Evolutionary conservation across 1,139 yeast genomes (phyloP).

Genomic region (Suhomyces coccinellae): DNA sequence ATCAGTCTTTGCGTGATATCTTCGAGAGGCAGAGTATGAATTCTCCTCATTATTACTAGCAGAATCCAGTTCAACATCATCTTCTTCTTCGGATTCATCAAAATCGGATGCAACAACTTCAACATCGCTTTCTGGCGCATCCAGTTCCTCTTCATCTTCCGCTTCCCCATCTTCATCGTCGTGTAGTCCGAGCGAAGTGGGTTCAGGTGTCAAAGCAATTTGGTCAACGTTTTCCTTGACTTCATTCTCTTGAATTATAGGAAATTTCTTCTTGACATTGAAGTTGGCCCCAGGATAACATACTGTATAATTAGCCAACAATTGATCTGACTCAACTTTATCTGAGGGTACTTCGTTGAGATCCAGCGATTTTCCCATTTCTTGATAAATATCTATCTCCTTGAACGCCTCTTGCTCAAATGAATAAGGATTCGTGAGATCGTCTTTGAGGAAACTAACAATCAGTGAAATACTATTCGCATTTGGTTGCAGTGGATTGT

Average conservation of each 20-base stretch:
- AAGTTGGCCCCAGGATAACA: slow-evolving; percentile 34
- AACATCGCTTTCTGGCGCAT: slow-evolving; percentile 8
- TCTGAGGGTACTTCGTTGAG: background rate
- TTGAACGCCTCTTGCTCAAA: slow-evolving; percentile 53
- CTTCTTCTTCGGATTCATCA: slow-evolving; percentile 10
- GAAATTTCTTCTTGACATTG: slow-evolving; percentile 13
- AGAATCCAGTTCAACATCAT: slow-evolving; percentile 16
- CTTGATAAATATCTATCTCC: slow-evolving; percentile 38
- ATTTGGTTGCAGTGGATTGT: slow-evolving; percentile 1
- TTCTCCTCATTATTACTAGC: background rate
- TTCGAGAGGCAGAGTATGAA: background rate
- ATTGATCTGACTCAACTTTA: background rate
- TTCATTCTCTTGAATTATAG: slow-evolving; percentile 16
- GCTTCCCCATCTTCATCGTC: slow-evolving; percentile 16
- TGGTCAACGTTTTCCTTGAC: slow-evolving; percentile 13
- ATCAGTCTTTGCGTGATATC: background rate
- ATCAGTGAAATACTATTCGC: slow-evolving; percentile 55
- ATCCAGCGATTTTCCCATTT: slow-evolving; percentile 18
- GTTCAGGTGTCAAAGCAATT: slow-evolving; percentile 14
- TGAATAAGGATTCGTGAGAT: slow-evolving; percentile 58
- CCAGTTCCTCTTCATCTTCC: slow-evolving; percentile 12
- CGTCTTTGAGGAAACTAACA: slow-evolving; percentile 61
- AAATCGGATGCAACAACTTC: slow-evolving; percentile 9
- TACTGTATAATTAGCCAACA: slow-evolving; percentile 24
- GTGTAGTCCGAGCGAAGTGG: slow-evolving; percentile 15